Base-by-base conservation (phyloP, 1,139 yeast genomes). In the Yamadazyma triangularis region DNA sequence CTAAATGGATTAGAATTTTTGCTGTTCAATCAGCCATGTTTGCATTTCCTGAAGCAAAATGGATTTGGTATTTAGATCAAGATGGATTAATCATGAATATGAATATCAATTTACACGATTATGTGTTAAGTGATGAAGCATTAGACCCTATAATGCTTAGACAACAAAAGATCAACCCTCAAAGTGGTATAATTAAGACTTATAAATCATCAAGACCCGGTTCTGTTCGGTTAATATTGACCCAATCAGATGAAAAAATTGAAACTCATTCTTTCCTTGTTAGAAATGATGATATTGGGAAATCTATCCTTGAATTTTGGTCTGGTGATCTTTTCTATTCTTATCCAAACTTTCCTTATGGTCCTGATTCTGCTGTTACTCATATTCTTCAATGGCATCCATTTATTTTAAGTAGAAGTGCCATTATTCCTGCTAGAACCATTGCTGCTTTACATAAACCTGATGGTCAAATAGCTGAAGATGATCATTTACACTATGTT, bases 341-440 rank as follows among this genome's bases (percentile, higher is more conserved):
- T 29, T 87, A 83, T 56, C 64, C 61, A 21, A 73, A 73, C 50
- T 84, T 85, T 57, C 73, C 74, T 12, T 62, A 50, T 42, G 73
- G 74, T 18, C 80, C 84, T 3, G 77, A 75, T 39, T 70, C 79
- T 9, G 86, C 93, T 0, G 53, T 89, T 31, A 76, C 87, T 15
- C 97, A 91, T 53, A 65, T 87, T 23, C 63, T 88, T 41, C 96
- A 87, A 55, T 91, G 97, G 98, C 98, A 91, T 53, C 95, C 95
- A 9, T 74, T 73, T 29, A 61, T 82, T 24, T 67, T 89, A 43
- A 71, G 83, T 33, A 81, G 77, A 47, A 68, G 93, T 4, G 83
- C 87, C 0, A 57, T 89, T 9, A 73, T 91, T 1, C 85, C 87
- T n/a, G 47, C 70, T 7, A 63, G 67, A 39, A 57, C 68, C 10